These are phyloP conservation scores for Juglanconis sp. DNA, from an alignment of 2,329 filamentous ascomycete species.

Conservation along the genomic window DNA sequence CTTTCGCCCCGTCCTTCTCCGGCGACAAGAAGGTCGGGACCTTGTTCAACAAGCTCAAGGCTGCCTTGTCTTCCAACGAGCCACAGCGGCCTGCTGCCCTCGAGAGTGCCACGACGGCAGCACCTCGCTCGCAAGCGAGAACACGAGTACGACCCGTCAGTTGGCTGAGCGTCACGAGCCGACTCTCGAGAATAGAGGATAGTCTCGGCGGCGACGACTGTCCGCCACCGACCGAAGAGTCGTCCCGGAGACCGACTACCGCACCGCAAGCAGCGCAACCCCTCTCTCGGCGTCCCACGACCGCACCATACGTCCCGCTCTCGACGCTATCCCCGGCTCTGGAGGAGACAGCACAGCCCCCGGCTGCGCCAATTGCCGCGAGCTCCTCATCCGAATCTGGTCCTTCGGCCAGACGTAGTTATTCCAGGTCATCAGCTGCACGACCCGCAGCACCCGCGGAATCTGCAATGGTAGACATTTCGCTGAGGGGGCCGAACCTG, in stretches of 20 bases:
- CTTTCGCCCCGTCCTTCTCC: slow-evolving; percentile 29
- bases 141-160: slow-evolving; percentile 20
- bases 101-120: slow-evolving; percentile 13
- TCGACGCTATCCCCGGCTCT: not conserved
- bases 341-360: not conserved
- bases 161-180: slow-evolving; percentile 16
- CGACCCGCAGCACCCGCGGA: not conserved
- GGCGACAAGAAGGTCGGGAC: slow-evolving; percentile 31
- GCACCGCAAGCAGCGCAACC: not conserved
- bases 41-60: slow-evolving; percentile 26
- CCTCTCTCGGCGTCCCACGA: not conserved
- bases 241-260: not conserved
- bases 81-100: slow-evolving; percentile 8
- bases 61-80: slow-evolving; percentile 23
- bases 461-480: slow-evolving; percentile 12
- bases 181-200: slow-evolving; percentile 12
- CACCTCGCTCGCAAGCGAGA: slow-evolving; percentile 19
- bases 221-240: not conserved
- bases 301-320: not conserved
- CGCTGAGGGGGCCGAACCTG: slow-evolving; percentile 4
- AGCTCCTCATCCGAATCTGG: not conserved
- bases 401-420: not conserved
- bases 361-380: not conserved
- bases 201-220: not conserved
- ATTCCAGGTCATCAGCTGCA: not conserved